These are phyloP conservation scores for Chaetomium olivaceum DNA, from an alignment of 2,329 filamentous ascomycete genomes.

Conservation along the genomic window DNA sequence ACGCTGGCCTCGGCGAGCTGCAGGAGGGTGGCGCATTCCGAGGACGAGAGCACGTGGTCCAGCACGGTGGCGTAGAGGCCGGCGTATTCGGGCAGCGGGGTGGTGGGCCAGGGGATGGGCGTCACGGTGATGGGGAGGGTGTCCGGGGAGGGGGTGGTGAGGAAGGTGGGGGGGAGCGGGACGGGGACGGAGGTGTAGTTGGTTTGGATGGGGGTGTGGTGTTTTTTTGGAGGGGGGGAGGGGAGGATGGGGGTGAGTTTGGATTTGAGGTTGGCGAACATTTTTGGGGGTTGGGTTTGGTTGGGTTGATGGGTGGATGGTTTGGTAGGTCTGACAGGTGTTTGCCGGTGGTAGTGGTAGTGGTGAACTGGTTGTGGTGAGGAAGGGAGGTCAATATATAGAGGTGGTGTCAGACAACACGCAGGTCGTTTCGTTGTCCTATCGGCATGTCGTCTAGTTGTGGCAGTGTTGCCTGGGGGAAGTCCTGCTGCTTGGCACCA, in stretches of 20 bases:
- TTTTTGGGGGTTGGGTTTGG: neutral
- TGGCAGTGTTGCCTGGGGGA: constrained; percentile 9
- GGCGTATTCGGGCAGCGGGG: constrained; percentile 54
- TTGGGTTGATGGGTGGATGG: neutral
- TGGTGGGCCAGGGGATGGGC: constrained; percentile 56
- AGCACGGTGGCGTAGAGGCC: constrained; percentile 60
- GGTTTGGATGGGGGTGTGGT: constrained; percentile 33
- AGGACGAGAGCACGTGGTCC: constrained; percentile 61
- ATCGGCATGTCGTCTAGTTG: neutral
- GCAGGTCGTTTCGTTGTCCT: neutral
- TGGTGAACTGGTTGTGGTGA: neutral
- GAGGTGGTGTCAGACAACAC: neutral
- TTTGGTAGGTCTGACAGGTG: neutral
- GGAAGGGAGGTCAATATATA: neutral
- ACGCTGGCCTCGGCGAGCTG: constrained; percentile 53
- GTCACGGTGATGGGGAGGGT: constrained; percentile 47
- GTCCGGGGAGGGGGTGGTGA: constrained; percentile 44
- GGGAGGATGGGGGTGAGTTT: neutral
- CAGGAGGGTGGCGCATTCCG: constrained; percentile 62
- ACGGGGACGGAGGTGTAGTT: constrained; percentile 39
- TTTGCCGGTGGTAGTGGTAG: neutral
- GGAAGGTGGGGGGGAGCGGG: constrained; percentile 48
- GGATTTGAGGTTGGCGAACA: constrained; percentile 15
- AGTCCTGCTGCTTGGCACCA: constrained; percentile 12
- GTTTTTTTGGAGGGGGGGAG: neutral